Evolutionary conservation across 108 stramenopile genomes (phyloP), one percentile per base, ranked within the genome.

Genomic region (Schizochytrium sp.): DNA sequence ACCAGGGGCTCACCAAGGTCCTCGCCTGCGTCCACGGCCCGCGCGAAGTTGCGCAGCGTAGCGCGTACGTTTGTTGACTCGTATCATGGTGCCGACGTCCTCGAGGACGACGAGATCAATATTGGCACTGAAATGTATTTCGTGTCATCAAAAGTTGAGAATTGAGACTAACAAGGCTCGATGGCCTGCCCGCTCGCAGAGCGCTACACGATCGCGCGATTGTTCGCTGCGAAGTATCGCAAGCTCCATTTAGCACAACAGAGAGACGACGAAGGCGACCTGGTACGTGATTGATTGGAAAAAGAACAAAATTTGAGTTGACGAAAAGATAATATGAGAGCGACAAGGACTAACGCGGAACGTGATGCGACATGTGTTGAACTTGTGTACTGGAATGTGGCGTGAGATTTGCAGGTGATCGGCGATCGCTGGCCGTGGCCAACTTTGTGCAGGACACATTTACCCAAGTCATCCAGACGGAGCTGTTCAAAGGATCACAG

Each of bases 1-100:
- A 92, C 87, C 92, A 91, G 89, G 92, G 92, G 23, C 91, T 91
- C 72, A 92, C 91, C 23, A 91, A 92, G 83, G 91, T 92, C 45
- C 89, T 92, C 57, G 92, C 91, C 10, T 91, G 89, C 48, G 92
- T 92, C 83, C 87, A 92, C 48, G 92, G 92, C 19, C 92, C 92
- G 28, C 76, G 90, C 34, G 92, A 92, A 41, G 91, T 91, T 5
- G 91, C 90, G 2, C 89, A 88, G 10, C 72, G 91, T 72, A 83
- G 44, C 18, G 91, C 53, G 41, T 69, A 69, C 25, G 63, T 69
- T 28, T 16, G 34, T 34, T 34, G 21, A 59, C 21, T 59, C 21
- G n/a, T n/a, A 59, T n/a, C 58, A n/a, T 2, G 21, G 58, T 59
- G 0, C 58, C n/a, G 58, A 59, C 3, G 58, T 59, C 19, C 21